Evolutionary conservation across 495 filamentous ascomycete species (phyloP).

Genomic region (Hypoxylon cercidicola): DNA sequence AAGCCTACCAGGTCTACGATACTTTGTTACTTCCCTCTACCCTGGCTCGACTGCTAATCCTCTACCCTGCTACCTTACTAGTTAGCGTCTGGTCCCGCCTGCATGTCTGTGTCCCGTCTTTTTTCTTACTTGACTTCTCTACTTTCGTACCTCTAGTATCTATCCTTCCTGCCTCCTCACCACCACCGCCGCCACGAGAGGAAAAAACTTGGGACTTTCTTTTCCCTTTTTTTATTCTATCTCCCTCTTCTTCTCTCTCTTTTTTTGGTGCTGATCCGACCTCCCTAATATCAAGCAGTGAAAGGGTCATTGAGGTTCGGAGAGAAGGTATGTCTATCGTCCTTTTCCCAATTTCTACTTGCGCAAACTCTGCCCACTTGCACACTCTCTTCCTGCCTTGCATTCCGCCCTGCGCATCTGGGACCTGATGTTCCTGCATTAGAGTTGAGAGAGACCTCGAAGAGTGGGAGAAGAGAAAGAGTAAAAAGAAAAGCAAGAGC

Average conservation of each 20-base stretch:
- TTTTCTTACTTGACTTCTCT: constrained; percentile 48
- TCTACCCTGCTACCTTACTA: constrained; percentile 32
- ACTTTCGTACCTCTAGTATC: constrained; percentile 53
- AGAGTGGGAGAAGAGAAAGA: constrained; percentile 17
- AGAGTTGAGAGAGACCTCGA: constrained; percentile 51
- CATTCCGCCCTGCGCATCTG: constrained; percentile 45
- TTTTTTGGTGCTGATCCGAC: constrained; percentile 49
- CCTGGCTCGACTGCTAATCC: constrained; percentile 20
- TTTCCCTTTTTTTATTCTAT: constrained; percentile 46
- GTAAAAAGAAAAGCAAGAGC: constrained; percentile 3
- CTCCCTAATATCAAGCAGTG: constrained; percentile 49
- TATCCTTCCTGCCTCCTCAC: constrained; percentile 52
- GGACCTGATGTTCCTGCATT: constrained; percentile 55
- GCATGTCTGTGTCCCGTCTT: constrained; percentile 48
- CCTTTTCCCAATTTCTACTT: constrained; percentile 42
- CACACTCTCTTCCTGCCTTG: constrained; percentile 41
- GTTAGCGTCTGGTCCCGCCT: constrained; percentile 44
- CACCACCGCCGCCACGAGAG: constrained; percentile 54
- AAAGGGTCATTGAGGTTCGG: constrained; percentile 48
- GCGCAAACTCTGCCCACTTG: constrained; percentile 45
- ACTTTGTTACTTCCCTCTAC: constrained; percentile 24
- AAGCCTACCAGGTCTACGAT: background rate
- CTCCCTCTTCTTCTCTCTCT: constrained; percentile 41
- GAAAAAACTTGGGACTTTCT: constrained; percentile 51
- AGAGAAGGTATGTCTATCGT: constrained; percentile 51